phyloP scores from a whole-genome alignment of 805 yeast genomes.

The Sugiyamaella valdiviana region DNA sequence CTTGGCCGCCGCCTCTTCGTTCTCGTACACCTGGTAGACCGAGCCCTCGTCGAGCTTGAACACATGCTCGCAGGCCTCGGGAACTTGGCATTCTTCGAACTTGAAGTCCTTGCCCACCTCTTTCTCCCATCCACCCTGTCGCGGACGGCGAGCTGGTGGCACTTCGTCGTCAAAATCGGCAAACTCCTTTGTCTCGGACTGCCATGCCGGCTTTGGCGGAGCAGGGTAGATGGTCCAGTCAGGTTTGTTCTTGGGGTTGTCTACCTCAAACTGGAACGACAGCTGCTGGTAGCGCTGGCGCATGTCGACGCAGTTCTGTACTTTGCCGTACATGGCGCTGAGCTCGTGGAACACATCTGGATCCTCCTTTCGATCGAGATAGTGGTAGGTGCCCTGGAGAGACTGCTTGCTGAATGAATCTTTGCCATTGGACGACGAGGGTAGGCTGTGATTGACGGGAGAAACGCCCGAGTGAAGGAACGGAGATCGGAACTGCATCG shows the following conservation, averaged over 20 bases:
- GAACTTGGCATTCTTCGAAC: conserved; percentile 49
- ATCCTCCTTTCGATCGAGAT: conserved; percentile 24
- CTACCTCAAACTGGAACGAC: conserved; percentile 65
- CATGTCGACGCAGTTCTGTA: conserved; percentile 52
- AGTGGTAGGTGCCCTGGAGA: conserved; percentile 26
- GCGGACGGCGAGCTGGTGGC: conserved; percentile 9
- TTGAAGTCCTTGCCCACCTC: conserved; percentile 50
- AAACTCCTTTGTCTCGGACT: conserved; percentile 51
- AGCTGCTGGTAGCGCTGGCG: conserved; percentile 68
- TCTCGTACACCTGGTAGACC: conserved; percentile 57
- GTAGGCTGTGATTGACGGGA: no score
- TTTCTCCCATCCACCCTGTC: conserved; percentile 2
- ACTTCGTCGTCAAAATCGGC: conserved; percentile 7
- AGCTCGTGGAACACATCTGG: conserved; percentile 33
- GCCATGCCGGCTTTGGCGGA: conserved; percentile 90
- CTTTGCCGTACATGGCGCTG: conserved; percentile 31
- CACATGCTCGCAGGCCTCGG: conserved; percentile 41
- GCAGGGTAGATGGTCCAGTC: conserved; percentile 83
- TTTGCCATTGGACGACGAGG: neutral
- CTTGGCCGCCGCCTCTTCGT: conserved; percentile 22
- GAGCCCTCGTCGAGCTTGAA: conserved; percentile 54
- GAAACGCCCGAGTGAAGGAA: neutral
- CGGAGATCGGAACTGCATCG: conserved; percentile 2
- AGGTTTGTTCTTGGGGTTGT: conserved; percentile 76
- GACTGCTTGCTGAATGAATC: conserved; percentile 16